phyloP scores from a whole-genome alignment of 2,329 filamentous ascomycete genomes.

The Botrytis sinoallii region DNA sequence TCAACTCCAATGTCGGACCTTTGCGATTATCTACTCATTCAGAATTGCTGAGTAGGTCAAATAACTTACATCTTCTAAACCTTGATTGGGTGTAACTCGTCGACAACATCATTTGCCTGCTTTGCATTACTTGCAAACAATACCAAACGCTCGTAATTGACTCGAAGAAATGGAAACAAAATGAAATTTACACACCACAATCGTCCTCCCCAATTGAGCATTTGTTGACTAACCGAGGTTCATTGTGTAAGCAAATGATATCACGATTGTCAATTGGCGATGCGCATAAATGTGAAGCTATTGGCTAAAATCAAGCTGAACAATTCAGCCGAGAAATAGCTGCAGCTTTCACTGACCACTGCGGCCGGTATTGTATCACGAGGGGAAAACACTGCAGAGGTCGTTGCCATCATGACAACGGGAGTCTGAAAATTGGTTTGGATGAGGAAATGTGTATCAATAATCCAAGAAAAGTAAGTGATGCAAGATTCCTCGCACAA shows the following conservation, averaged over 20 bases:
- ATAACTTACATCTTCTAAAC: not conserved
- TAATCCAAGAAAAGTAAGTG: constrained; percentile 15
- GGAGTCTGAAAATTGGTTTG: not conserved
- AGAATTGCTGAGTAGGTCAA: not conserved
- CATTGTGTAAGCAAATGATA: not conserved
- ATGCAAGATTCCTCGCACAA: constrained; percentile 19
- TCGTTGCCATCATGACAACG: constrained; percentile 14
- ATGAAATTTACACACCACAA: not conserved
- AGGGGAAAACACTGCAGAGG: constrained; percentile 3
- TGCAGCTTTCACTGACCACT: constrained; percentile 7
- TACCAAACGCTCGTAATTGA: not conserved
- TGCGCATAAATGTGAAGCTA: not conserved
- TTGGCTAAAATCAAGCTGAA: constrained; percentile 4
- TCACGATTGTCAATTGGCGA: not conserved
- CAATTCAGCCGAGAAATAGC: not conserved
- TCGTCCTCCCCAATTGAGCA: not conserved
- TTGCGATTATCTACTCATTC: not conserved
- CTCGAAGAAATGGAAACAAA: not conserved
- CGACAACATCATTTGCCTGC: not conserved
- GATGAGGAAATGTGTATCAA: constrained; percentile 11
- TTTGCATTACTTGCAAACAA: not conserved
- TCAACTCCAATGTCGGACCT: not conserved
- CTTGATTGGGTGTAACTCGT: not conserved
- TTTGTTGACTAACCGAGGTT: not conserved
- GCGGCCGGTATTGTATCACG: constrained; percentile 5